phyloP scores from a whole-genome alignment of 1,139 yeast species.

The Kluyveromyces marxianus region DNA sequence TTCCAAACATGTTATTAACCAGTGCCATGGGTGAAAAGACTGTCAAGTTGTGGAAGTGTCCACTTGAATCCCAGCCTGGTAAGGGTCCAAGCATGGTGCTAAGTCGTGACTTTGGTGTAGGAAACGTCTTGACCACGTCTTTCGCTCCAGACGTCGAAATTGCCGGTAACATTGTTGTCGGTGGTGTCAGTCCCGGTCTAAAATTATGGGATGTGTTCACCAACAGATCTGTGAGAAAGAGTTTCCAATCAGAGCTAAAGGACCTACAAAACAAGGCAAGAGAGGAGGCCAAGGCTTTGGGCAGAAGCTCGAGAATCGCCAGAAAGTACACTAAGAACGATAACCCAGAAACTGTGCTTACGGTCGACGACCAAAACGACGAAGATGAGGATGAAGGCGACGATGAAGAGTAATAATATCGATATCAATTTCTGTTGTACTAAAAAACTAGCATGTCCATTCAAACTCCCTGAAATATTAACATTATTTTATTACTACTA shows the following conservation, averaged over 20 bases:
- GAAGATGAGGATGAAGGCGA: constrained; percentile 40
- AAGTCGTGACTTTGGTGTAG: constrained; percentile 89
- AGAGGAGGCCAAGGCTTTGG: constrained; percentile 45
- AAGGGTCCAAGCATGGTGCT: constrained; percentile 82
- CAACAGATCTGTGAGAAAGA: constrained; percentile 66
- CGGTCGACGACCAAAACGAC: constrained; percentile 55
- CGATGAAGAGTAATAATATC: constrained; percentile 10
- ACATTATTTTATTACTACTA: too few relatives aligned
- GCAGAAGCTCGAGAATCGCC: constrained; percentile 65
- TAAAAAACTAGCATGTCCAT: too few relatives aligned
- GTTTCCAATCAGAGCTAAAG: constrained; percentile 54
- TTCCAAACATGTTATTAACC: constrained; percentile 74
- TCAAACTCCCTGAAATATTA: too few relatives aligned
- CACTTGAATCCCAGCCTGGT: constrained; percentile 31
- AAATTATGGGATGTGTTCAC: constrained; percentile 91
- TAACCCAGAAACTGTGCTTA: constrained; percentile 47
- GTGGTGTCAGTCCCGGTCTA: constrained; percentile 79
- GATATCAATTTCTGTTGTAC: too few relatives aligned
- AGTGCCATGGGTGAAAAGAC: constrained; percentile 88
- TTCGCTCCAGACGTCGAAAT: constrained; percentile 88
- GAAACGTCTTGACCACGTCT: constrained; percentile 75
- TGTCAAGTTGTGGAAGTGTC: constrained; percentile 82
- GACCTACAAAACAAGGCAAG: constrained; percentile 50
- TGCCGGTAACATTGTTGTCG: constrained; percentile 75
- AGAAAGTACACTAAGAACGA: constrained; percentile 51